Evolutionary conservation across 2,329 filamentous ascomycete species (phyloP), one percentile per base, ranked within the genome.

Genomic region (Neopestalotiopsis clavispora): DNA sequence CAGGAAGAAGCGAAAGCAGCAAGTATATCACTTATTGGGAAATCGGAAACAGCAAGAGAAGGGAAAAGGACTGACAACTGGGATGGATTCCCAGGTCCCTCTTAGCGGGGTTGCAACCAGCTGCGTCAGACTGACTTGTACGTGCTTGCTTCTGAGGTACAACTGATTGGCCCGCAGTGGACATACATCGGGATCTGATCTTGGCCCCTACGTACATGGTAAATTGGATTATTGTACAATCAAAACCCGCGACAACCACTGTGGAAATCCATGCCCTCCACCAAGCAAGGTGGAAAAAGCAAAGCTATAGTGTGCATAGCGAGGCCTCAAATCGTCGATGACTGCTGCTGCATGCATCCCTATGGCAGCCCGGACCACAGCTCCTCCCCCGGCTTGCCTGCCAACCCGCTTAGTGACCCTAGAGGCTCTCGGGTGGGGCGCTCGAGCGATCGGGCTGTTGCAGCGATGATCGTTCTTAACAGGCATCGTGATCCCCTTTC

Each of bases 391-490:
- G 30, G 23, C 57, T 59, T 34, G 57, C 57, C 23, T 34, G 6
- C 23, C 23, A 34, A 4, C 20, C 30, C 30, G 23, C 57, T n/a
- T 59, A 30, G 30, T 30, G 20, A 14, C 57, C 14, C 57, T 30
- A 59, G 30, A 23, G 23, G 57, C 30, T 59, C 23, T 17, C 6
- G 13, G 30, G 57, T 59, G 57, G 57, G 57, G 57, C n/a, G 23
- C 57, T 23, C 20, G 30, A 59, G 20, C 3, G 57, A 59, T 59
- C 57, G 57, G 34, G 57, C 57, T 6, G 12, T 28, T 6, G 30
- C 57, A 59, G 57, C 57, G 20, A 30, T 59, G 57, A 59, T 59
- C 57, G 57, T 59, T 59, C 17, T 13, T 59, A 30, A 56, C 17
- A 17, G 20, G 6, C 23, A 59, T 59, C 57, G 23, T 28, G 57